A percentile compares a stretch with the other conserved stretches of the same genome.
These are phyloP conservation scores for Ophiostoma himal-ulmi DNA, from an alignment of 2,329 filamentous ascomycete genomes.

Conservation along the genomic window DNA sequence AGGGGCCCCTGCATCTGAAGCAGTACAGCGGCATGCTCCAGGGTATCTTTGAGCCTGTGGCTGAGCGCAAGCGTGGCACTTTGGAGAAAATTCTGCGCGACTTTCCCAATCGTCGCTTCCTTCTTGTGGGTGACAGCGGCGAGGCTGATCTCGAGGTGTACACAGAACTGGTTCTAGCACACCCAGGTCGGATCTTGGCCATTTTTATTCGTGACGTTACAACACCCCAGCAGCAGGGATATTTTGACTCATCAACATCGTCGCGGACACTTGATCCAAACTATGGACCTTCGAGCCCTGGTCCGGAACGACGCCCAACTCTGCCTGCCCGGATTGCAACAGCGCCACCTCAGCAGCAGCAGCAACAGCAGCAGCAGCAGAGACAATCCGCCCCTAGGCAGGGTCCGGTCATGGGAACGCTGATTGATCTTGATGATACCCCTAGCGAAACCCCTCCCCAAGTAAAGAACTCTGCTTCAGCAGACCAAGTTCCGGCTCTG, in stretches of 20 bases:
- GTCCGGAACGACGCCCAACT: constrained; percentile 16
- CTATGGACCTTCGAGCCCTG: not conserved
- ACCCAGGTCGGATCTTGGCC: constrained; percentile 75
- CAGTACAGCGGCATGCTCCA: constrained; percentile 96
- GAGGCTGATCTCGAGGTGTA: constrained; percentile 97
- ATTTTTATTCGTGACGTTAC: constrained; percentile 97
- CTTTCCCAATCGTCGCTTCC: constrained; percentile 82
- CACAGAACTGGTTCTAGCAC: constrained; percentile 79
- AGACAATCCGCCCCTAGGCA: constrained; percentile 16
- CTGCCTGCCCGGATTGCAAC: not conserved
- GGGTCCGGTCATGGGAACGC: constrained; percentile 47
- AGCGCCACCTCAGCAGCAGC: not conserved
- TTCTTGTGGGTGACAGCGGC: constrained; percentile 90
- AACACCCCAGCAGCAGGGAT: constrained; percentile 64
- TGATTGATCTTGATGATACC: constrained; percentile 56
- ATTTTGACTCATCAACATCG: constrained; percentile 62
- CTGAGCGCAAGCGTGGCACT: constrained; percentile 85
- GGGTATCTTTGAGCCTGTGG: constrained; percentile 95
- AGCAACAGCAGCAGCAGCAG: constrained; percentile 12
- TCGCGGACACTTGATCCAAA: constrained; percentile 8
- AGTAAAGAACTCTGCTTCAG: not conserved
- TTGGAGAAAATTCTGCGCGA: constrained; percentile 80
- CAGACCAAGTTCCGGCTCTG: not conserved
- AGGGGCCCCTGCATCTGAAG: constrained; percentile 89
- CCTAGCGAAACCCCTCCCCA: constrained; percentile 34